phyloP scores from a whole-genome alignment of 106 monocot species.

The Xerophyta viscosa region DNA sequence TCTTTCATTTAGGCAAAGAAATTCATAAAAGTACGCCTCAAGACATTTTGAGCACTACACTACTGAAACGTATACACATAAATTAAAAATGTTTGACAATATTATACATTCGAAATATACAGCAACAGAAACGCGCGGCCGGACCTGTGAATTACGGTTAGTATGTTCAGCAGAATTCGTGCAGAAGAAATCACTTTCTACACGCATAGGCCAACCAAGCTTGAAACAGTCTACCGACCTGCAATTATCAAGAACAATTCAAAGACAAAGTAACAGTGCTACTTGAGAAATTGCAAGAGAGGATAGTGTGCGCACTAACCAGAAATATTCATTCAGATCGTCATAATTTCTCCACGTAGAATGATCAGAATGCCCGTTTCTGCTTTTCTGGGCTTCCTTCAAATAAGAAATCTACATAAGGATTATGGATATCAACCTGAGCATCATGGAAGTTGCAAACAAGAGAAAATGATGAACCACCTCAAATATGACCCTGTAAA shows the following conservation, averaged over 20 bases:
- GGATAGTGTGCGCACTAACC: conserved; percentile 35
- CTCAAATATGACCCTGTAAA: conserved; percentile 54
- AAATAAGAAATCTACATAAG: conserved; percentile 11
- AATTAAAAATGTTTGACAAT: no score
- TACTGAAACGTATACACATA: no score
- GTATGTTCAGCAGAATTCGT: conserved; percentile 22
- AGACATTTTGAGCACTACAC: no score
- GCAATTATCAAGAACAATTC: conserved; percentile 11
- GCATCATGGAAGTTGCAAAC: neutral
- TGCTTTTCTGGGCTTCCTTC: conserved; percentile 69
- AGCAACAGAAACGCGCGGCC: no score
- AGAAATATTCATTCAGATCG: conserved; percentile 75
- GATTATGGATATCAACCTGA: neutral
- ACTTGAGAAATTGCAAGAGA: no score
- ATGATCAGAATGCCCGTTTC: conserved; percentile 57
- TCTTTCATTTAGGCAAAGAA: no score
- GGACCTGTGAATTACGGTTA: conserved; percentile 29
- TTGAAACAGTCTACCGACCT: conserved; percentile 79
- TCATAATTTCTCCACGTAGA: conserved; percentile 83
- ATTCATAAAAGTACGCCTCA: no score
- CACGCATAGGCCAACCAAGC: conserved; percentile 80
- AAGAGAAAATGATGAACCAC: conserved; percentile 14
- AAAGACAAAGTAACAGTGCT: no score
- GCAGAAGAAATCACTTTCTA: conserved; percentile 45
- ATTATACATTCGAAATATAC: no score